Percentiles rank a stretch among this genome's conserved stretches.
Evolutionary conservation across 129 eudicot species (phyloP).

Genomic region (Ambrosia artemisiifolia): DNA sequence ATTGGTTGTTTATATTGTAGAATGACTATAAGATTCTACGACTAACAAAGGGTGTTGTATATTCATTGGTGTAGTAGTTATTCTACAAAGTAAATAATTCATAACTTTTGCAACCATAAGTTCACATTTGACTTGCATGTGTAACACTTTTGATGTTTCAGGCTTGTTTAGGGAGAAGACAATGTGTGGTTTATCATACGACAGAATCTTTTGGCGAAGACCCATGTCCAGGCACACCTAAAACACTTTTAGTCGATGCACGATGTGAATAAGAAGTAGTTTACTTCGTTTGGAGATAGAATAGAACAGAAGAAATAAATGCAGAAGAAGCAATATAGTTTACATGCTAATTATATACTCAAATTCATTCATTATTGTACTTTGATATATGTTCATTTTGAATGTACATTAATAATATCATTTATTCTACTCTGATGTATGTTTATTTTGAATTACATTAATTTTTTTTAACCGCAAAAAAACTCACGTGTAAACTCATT

Average conservation of each 20-base stretch:
- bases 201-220: constrained; percentile 41
- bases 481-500: too few species aligned
- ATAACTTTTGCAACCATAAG: not conserved
- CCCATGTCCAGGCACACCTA: constrained; percentile 58
- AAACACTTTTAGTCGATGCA: constrained; percentile 57
- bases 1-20: not conserved
- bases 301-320: not conserved
- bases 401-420: constrained; percentile 8
- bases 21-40: not conserved
- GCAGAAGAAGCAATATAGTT: not conserved
- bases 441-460: too few species aligned
- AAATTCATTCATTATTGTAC: not conserved
- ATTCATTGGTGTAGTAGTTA: not conserved
- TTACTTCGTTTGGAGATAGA: not conserved
- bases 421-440: too few species aligned
- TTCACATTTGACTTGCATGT: not conserved
- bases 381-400: constrained; percentile 7
- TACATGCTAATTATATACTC: not conserved
- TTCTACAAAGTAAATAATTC: not conserved
- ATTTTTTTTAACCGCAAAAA: too few species aligned
- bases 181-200: constrained; percentile 40
- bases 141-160: constrained; percentile 21
- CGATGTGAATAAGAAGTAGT: constrained; percentile 32
- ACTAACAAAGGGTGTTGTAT: not conserved
- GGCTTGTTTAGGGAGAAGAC: constrained; percentile 62